phyloP scores from a whole-genome alignment of 2,329 filamentous ascomycete species.

The Fusarium staphyleae region DNA sequence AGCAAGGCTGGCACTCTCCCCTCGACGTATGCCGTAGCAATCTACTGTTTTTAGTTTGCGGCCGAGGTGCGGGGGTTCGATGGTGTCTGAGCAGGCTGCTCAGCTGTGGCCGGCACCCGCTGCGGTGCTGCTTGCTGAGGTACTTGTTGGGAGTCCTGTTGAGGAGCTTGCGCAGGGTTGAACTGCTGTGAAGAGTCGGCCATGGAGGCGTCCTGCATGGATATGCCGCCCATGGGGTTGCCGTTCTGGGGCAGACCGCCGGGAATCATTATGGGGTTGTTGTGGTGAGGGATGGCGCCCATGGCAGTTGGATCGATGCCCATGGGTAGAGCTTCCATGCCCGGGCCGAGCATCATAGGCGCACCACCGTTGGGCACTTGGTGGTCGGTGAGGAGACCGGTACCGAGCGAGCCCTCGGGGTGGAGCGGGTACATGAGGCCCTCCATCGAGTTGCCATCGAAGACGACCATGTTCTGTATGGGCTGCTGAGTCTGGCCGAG shows the following conservation, averaged over 20 bases:
- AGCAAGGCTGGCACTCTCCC: neutral
- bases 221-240: constrained; percentile 16
- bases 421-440: constrained; percentile 84
- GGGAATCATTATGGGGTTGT: constrained; percentile 36
- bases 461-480: constrained; percentile 92
- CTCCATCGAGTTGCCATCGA: constrained; percentile 83
- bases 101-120: constrained; percentile 4
- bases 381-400: constrained; percentile 51
- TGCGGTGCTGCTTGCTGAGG: constrained; percentile 8
- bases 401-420: constrained; percentile 66
- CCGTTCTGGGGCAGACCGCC: constrained; percentile 23
- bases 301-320: constrained; percentile 35
- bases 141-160: constrained; percentile 2
- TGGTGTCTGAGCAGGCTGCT: constrained; percentile 18
- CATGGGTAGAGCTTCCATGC: constrained; percentile 37
- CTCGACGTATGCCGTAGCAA: neutral
- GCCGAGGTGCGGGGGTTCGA: constrained; percentile 10
- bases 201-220: constrained; percentile 25
- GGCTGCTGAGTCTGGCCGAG: constrained; percentile 90
- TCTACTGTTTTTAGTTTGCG: constrained; percentile 5
- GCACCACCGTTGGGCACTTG: constrained; percentile 35
- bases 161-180: constrained; percentile 8
- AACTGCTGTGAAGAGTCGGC: constrained; percentile 25
- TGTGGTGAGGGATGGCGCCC: constrained; percentile 37
- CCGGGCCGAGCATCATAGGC: constrained; percentile 34